phyloP scores from a whole-genome alignment of 2,329 filamentous ascomycete genomes.

The Fusarium virguliforme region DNA sequence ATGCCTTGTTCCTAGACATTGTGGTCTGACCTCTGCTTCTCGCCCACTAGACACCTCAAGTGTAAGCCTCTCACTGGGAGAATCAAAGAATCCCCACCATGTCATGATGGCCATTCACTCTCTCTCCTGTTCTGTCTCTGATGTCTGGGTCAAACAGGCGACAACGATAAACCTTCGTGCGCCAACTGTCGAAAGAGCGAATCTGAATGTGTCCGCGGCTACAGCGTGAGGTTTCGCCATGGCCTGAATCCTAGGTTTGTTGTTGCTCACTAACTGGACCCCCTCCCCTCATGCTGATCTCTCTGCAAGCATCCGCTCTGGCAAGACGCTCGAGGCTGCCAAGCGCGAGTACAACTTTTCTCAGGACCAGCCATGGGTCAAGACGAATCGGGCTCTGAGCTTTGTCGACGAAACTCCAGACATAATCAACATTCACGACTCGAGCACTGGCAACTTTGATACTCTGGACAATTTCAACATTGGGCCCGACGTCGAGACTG shows the following conservation, averaged over 20 bases:
- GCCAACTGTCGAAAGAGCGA: slow-evolving; percentile 50
- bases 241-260: slow-evolving; percentile 49
- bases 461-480: slow-evolving; percentile 25
- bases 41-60: slow-evolving; percentile 44
- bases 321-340: slow-evolving; percentile 35
- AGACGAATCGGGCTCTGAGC: slow-evolving; percentile 48
- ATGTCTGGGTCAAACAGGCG: slow-evolving; percentile 34
- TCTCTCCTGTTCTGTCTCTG: slow-evolving; percentile 15
- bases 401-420: slow-evolving; percentile 53
- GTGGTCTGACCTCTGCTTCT: slow-evolving; percentile 25
- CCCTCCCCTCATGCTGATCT: slow-evolving; percentile 14
- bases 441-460: slow-evolving; percentile 35
- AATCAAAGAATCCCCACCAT: background rate
- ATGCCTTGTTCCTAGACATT: background rate
- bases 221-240: slow-evolving; percentile 52
- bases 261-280: background rate
- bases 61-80: slow-evolving; percentile 29
- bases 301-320: slow-evolving; percentile 41
- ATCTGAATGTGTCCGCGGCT: slow-evolving; percentile 50
- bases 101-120: slow-evolving; percentile 4
- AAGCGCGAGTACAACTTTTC: slow-evolving; percentile 47
- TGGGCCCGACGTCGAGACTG: slow-evolving; percentile 14
- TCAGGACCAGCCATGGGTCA: slow-evolving; percentile 51
- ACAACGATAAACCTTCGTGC: slow-evolving; percentile 43
- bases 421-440: slow-evolving; percentile 51